Base-by-base conservation (phyloP, 2,329 filamentous ascomycete genomes). In the Cadophora sp. region DNA sequence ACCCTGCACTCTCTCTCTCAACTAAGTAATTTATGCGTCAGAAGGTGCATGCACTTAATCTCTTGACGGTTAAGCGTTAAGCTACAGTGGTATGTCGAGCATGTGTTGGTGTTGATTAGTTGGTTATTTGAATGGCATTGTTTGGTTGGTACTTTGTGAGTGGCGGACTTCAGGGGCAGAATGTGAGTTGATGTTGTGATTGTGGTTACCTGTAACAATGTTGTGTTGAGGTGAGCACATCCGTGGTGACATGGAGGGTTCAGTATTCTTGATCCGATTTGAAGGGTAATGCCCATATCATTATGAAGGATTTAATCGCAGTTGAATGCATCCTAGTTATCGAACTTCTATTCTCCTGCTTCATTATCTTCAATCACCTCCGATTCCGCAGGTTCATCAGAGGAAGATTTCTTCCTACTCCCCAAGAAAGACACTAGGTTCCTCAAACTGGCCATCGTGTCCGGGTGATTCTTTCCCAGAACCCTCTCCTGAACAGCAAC, bases 11-110 rank as follows among this genome's bases (percentile, higher is more conserved):
- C 26, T 31, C 51, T n/a, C n/a, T n/a, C n/a, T n/a, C n/a, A n/a
- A n/a, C 51, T 16, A 31, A 31, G 14, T 55, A 55, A 31, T 27
- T 55, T 55, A 55, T 31, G 51, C 51, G 14, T 55, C 27, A 55
- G 51, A 55, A 55, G 51, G 51, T n/a, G n/a, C n/a, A 27, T n/a
- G 51, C 51, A 53, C 50, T 53, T 53, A 27, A 11, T 16, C 50
- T 37, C 34, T 37, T 43, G 40, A 16, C 40, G 26, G 0, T 55
- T 31, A 29, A 9, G 4, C 3, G 48, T 26, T 27, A 26, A 4
- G 27, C 14, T 14, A 55, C 14, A 55, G 24, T 14, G 9, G 51
- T 31, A 31, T 27, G 51, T 29, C 27, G 27, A 55, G 7, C 31
- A 55, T 55, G 51, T 19, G 1, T 4, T 31, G 27, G 27, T 12